Conservation (phyloP, 768 basidiomycete genomes). For the Cyclocybe cylindracea region DNA sequence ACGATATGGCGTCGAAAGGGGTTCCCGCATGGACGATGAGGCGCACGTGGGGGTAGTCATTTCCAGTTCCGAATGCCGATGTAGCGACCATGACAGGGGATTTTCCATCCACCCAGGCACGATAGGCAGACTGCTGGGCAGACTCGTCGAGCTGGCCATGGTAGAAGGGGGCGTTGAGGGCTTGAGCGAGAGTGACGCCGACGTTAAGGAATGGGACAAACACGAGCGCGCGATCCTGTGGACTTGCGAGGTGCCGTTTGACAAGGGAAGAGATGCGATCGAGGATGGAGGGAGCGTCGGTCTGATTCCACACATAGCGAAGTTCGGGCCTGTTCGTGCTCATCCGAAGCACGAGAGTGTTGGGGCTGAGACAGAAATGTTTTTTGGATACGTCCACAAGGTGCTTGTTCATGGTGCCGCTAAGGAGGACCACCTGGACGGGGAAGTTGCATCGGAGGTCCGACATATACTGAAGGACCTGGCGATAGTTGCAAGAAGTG, state of each 20-base stretch:
- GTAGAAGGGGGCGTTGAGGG: conserved; percentile 3
- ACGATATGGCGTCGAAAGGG: conserved; percentile 20
- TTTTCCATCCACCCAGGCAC: conserved; percentile 9
- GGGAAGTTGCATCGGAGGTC: conserved; percentile 9
- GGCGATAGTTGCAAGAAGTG: conserved; percentile 9
- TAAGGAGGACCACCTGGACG: conserved; percentile 18
- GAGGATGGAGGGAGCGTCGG: too few species aligned
- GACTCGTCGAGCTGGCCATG: not conserved
- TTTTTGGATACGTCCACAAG: not conserved
- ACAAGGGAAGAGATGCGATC: not conserved
- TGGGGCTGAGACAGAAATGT: conserved; percentile 5
- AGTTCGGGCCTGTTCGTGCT: conserved; percentile 4
- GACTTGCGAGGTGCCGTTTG: not conserved
- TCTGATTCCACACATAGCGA: not conserved
- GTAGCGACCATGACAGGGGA: conserved; percentile 17
- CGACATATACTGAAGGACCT: conserved; percentile 1
- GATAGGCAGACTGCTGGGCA: not conserved
- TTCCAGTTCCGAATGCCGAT: conserved; percentile 25
- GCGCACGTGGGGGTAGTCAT: conserved; percentile 20
- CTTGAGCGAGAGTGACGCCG: not conserved
- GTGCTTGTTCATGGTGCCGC: conserved; percentile 12
- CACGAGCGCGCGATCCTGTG: conserved; percentile 6
- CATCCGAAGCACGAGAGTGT: conserved; percentile 1
- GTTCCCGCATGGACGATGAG: conserved; percentile 19
- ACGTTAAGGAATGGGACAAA: conserved; percentile 7